Evolutionary conservation across 106 monocot species (phyloP).

Genomic region (Dioscorea zingiberensis): DNA sequence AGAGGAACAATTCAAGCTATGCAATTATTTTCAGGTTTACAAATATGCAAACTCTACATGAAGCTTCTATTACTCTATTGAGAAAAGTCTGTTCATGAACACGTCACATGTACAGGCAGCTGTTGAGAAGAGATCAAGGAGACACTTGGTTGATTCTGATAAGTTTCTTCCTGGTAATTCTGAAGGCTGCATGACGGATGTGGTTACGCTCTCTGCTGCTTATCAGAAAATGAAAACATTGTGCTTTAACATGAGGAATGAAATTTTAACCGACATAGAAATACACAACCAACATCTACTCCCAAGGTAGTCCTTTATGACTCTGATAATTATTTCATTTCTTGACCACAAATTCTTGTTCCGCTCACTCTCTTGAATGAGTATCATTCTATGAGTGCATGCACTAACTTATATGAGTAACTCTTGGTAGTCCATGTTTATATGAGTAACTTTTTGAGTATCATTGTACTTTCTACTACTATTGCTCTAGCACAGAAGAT

Average conservation of each 20-base stretch:
- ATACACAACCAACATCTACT: constrained; percentile 84
- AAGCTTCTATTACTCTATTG: not conserved
- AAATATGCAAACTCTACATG: too few species aligned
- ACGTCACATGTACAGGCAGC: constrained; percentile 47
- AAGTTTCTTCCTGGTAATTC: constrained; percentile 49
- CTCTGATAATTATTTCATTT: too few species aligned
- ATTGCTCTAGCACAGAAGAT: too few species aligned
- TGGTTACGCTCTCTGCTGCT: constrained; percentile 48
- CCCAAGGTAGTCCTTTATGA: constrained; percentile 43
- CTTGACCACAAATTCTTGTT: too few species aligned
- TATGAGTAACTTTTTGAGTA: too few species aligned
- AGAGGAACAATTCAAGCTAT: constrained; percentile 85
- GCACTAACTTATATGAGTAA: too few species aligned
- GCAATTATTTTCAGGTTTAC: constrained; percentile 84
- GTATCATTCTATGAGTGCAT: too few species aligned
- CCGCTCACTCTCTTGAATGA: too few species aligned
- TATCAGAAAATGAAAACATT: constrained; percentile 82
- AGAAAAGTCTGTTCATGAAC: not conserved
- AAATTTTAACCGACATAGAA: constrained; percentile 93
- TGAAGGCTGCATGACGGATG: constrained; percentile 50
- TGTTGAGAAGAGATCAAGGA: constrained; percentile 78
- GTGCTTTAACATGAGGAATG: constrained; percentile 78
- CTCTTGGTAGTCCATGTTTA: too few species aligned
- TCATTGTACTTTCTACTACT: too few species aligned
- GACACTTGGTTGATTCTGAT: constrained; percentile 83